Percentiles rank a stretch among this genome's conserved stretches.
Conservation (phyloP, 83 land plant species). For the Picea abies region DNA sequence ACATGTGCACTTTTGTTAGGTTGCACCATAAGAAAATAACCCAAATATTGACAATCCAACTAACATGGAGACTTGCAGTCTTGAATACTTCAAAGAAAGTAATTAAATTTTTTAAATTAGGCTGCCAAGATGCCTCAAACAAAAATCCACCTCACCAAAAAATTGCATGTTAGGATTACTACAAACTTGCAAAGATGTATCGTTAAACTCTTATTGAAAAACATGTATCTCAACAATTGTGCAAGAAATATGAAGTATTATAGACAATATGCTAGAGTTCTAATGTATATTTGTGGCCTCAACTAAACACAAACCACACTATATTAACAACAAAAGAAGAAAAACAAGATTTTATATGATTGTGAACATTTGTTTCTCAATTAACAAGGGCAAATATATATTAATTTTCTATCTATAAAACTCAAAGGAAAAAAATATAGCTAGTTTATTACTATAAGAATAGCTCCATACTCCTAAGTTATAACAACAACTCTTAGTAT, state of each 20-base stretch:
- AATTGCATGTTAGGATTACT: background rate
- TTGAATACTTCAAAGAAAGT: background rate
- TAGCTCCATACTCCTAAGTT: background rate
- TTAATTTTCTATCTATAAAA: background rate
- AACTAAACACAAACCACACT: background rate
- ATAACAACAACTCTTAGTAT: too few relatives aligned
- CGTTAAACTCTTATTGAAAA: background rate
- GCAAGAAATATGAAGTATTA: too few relatives aligned
- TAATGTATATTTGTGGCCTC: background rate
- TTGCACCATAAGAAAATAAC: conserved; percentile 15
- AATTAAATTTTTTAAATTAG: background rate
- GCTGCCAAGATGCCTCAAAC: background rate
- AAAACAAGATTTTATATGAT: background rate
- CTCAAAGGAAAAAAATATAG: background rate
- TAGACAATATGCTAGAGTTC: background rate
- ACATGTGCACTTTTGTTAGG: conserved; percentile 43
- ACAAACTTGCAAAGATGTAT: background rate
- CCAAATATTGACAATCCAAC: background rate
- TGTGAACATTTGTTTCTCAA: background rate
- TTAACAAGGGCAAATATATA: background rate
- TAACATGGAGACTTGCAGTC: too few relatives aligned
- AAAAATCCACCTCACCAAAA: background rate
- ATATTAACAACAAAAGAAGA: background rate
- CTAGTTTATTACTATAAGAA: background rate
- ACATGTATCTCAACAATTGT: background rate